Evolutionary conservation across 805 yeast genomes (phyloP).

Genomic region (Maudiozyma bulderi): DNA sequence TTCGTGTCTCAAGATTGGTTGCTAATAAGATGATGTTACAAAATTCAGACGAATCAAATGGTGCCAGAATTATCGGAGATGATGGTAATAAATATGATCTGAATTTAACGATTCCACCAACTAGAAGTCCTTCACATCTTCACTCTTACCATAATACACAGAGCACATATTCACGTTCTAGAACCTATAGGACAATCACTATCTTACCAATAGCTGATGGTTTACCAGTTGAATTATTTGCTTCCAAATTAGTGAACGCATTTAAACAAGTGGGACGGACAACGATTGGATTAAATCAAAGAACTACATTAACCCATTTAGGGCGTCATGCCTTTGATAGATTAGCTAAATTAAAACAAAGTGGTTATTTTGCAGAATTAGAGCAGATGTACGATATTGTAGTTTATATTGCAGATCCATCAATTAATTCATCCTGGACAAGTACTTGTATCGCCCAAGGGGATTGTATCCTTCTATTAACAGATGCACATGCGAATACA

Average conservation of each 20-base stretch:
- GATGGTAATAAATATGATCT: constrained; percentile 21
- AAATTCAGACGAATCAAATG: constrained; percentile 4
- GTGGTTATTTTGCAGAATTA: constrained; percentile 82
- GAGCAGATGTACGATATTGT: constrained; percentile 87
- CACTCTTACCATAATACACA: constrained; percentile 8
- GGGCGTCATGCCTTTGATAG: constrained; percentile 92
- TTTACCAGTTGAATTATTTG: constrained; percentile 82
- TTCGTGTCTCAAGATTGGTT: constrained; percentile 78
- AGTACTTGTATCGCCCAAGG: constrained; percentile 89
- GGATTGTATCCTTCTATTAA: constrained; percentile 82
- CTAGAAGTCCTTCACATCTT: constrained; percentile 6
- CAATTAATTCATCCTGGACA: constrained; percentile 80
- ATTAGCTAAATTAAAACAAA: constrained; percentile 71
- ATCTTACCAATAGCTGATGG: constrained; percentile 72
- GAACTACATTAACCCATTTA: constrained; percentile 65
- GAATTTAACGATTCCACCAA: constrained; percentile 27
- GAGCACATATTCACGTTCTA: constrained; percentile 10
- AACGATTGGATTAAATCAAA: constrained; percentile 75
- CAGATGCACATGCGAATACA: constrained; percentile 69
- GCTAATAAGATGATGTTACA: constrained; percentile 43
- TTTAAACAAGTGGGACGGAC: constrained; percentile 61
- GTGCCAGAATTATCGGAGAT: constrained; percentile 9
- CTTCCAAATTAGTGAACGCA: constrained; percentile 59
- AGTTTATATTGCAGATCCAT: constrained; percentile 80
- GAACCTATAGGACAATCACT: constrained; percentile 66